Base-by-base conservation (phyloP, 2,329 filamentous ascomycete species). In the Chrysoporthe austroafricana region DNA sequence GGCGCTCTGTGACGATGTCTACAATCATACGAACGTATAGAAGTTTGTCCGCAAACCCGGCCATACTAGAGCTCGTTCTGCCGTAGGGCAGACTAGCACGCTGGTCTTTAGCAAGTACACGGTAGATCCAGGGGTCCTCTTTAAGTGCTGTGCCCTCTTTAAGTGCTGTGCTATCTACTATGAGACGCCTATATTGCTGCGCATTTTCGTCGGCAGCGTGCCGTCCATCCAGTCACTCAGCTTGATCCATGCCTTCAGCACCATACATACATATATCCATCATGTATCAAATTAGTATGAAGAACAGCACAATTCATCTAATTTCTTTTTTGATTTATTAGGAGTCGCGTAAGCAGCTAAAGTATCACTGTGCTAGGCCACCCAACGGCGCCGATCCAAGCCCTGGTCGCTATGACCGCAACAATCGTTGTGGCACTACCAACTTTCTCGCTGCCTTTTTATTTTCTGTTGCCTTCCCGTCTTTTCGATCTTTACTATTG, bases 401-500 rank as follows among this genome's bases (percentile, higher is more conserved):
- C 52, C 58, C 46, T 44, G 43, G 50, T 67, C 56, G 48, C 57
- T 58, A 43, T 54, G 65, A 62, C 65, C 44, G 62, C 65, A 67
- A 63, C 58, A 67, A 64, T 64, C 65, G 65, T 69, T 62, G 7
- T 44, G 62, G 67, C 68, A 62, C 67, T 69, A 69, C 67, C 67
- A 61, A 70, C 63, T 68, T 66, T 66, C 60, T 61, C 64, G 48
- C 63, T 70, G 57, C 67, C 48, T 43, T 13, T 65, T 52, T 59
- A 52, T 58, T 39, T 32, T 26, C 26, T 18, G 21, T 54, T 50
- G 48, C 48, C 21, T 46, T 34, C 39, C 48, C 26, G 18, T 46
- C 26, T 39, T 63, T 39, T 56, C 44, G 34, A 34, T 2, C 48
- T 54, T 57, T 4, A 26, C 18, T 58, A 14, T 34, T 60, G 36